Conservation (phyloP, 192 early-diverging fungal genomes). For the Martensiomyces pterosporus region DNA sequence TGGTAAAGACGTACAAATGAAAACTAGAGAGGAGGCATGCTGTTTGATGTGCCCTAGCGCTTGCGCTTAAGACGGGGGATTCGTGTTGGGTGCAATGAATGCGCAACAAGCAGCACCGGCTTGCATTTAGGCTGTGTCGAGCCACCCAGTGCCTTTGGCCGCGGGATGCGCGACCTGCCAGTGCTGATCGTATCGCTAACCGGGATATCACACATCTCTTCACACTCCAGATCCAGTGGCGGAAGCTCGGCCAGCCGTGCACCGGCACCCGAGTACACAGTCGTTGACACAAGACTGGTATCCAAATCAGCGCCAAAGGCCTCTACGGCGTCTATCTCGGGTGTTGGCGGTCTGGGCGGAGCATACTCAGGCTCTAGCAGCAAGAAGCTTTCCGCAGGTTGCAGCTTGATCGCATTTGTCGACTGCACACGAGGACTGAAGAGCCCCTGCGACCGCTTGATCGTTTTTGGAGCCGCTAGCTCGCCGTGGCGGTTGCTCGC, state of each 20-base stretch:
- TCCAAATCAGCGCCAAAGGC: slow-evolving; percentile 40
- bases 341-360: slow-evolving; percentile 7
- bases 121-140: slow-evolving; percentile 7
- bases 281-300: slow-evolving; percentile 21
- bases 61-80: slow-evolving; percentile 48
- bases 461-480: slow-evolving; percentile 17
- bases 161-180: slow-evolving; percentile 1
- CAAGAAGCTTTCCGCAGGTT: background rate
- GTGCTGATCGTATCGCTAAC: slow-evolving; percentile 1
- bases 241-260: slow-evolving; percentile 11
- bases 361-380: slow-evolving; percentile 41
- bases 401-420: too few species aligned
- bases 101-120: slow-evolving; percentile 17
- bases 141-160: background rate
- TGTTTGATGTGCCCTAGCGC: too few species aligned
- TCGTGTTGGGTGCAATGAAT: slow-evolving; percentile 29
- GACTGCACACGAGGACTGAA: slow-evolving; percentile 7
- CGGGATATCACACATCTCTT: slow-evolving; percentile 17
- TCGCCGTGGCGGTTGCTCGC: too few species aligned
- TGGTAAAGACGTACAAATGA: too few species aligned
- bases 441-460: slow-evolving; percentile 23
- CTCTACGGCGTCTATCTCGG: slow-evolving; percentile 13
- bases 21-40: background rate
- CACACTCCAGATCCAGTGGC: slow-evolving; percentile 16
- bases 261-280: slow-evolving; percentile 16